Conservation (phyloP, 1,284 basidiomycete species). For the Fomitopsis pinicola region DNA sequence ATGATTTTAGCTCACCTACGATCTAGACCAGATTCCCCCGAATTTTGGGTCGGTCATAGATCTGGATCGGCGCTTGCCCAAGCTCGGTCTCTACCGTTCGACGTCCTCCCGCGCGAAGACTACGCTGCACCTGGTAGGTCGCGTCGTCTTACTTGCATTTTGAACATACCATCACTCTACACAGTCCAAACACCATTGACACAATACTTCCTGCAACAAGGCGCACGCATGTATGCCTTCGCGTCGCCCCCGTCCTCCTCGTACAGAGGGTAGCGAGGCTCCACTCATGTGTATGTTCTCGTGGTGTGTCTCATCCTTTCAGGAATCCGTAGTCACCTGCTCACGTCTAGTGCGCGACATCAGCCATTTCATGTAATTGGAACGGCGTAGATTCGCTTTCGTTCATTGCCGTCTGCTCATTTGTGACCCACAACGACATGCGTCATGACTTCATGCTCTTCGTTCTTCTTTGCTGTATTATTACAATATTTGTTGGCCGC, state of each 20-base stretch:
- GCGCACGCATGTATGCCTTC: constrained; percentile 68
- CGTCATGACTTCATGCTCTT: too few species aligned
- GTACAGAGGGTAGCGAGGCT: background rate
- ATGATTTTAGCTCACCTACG: background rate
- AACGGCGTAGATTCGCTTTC: background rate
- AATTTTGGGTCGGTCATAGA: constrained; percentile 42
- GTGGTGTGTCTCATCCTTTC: too few species aligned
- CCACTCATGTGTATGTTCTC: background rate
- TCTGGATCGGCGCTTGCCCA: constrained; percentile 61
- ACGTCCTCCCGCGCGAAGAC: constrained; percentile 64
- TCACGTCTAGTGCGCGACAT: too few species aligned
- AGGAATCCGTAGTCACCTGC: too few species aligned
- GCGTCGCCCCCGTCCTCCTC: constrained; percentile 24
- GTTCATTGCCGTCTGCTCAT: background rate
- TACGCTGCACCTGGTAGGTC: constrained; percentile 73
- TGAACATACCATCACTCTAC: constrained; percentile 8
- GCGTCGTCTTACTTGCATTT: constrained; percentile 1
- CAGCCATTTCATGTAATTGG: background rate
- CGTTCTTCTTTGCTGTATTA: too few species aligned
- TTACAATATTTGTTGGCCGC: too few species aligned
- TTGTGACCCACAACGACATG: background rate
- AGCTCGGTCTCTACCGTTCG: constrained; percentile 69
- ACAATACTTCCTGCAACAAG: constrained; percentile 73
- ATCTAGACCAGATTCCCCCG: constrained; percentile 47
- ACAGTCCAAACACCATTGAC: constrained; percentile 55